Evolutionary conservation across 2,329 filamentous ascomycete species (phyloP), one percentile per base, ranked within the genome.

Genomic region (Sporothrix schenckii): DNA sequence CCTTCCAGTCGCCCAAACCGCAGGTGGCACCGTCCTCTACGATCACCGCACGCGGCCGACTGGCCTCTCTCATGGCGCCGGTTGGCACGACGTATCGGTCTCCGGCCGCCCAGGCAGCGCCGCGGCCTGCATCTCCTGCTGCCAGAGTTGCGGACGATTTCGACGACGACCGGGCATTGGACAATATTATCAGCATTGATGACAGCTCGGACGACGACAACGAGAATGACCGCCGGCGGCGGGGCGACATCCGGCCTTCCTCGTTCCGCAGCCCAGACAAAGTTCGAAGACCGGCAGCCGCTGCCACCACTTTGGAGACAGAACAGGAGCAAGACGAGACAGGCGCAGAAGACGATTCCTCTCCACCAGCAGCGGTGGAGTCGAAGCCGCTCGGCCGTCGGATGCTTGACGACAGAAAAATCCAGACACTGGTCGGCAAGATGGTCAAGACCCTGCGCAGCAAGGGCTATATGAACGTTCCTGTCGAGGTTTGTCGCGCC

Each of bases 51-150:
- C 69, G 71, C 16, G 82, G 82, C 58, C 78, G 83, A 44, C 76
- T 90, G 56, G 87, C 85, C 27, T 88, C 83, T 72, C 80, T 87
- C 58, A 91, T 96, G 83, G 91, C 92, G 49, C 92, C 93, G 39
- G 86, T 89, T 60, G 91, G 93, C 7, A 96, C 93, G 0, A 79
- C 84, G 11, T 94, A 91, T 76, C 86, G 87, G 73, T 83, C 87
- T 52, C 84, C 82, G n/a, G 52, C 66, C 34, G 61, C 41, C 44
- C 63, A 77, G 7, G 56, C 44, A 1, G 50, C 63, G 7, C 39
- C 50, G 13, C 49, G 66, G 61, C 49, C 53, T 7, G 34, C 47
- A 44, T 5, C 41, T 19, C 4, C 63, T 1, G 27, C 39, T 7
- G 4, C 24, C 1, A 41, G 16, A 9, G 14, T 24, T 30, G 16